Percentiles rank a stretch among this genome's conserved stretches.
Evolutionary conservation across 352 stramenopile species (phyloP).

Genomic region (Phytophthora hybrid): DNA sequence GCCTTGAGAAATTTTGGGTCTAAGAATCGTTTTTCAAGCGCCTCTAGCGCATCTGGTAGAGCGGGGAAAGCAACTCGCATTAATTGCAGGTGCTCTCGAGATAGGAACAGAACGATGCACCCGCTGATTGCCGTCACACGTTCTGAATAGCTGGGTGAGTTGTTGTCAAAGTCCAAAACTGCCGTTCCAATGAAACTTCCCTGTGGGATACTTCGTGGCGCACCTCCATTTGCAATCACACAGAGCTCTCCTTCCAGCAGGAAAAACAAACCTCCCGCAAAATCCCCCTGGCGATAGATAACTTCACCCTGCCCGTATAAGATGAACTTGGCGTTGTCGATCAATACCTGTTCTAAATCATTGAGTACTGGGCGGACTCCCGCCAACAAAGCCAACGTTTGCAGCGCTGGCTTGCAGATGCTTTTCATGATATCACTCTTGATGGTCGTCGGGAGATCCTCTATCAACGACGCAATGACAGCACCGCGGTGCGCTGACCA

Average conservation of each 20-base stretch:
- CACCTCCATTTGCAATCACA: constrained; percentile 45
- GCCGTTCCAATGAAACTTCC: constrained; percentile 68
- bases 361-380: constrained; percentile 56
- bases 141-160: constrained; percentile 53
- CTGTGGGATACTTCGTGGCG: constrained; percentile 50
- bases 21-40: constrained; percentile 59
- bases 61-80: constrained; percentile 46
- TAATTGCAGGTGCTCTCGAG: constrained; percentile 51
- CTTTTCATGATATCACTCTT: constrained; percentile 69
- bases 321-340: constrained; percentile 75
- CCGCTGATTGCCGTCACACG: constrained; percentile 60
- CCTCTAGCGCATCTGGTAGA: constrained; percentile 42
- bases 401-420: constrained; percentile 65
- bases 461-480: constrained; percentile 63
- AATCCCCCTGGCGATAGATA: constrained; percentile 73
- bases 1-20: constrained; percentile 64
- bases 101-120: constrained; percentile 65
- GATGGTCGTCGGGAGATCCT: constrained; percentile 66
- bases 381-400: constrained; percentile 57
- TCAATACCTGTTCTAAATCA: constrained; percentile 61
- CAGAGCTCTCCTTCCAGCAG: constrained; percentile 64
- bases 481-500: constrained; percentile 75
- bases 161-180: constrained; percentile 46
- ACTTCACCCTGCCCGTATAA: constrained; percentile 74
- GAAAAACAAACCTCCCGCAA: constrained; percentile 64